These are phyloP conservation scores for Russula brevipes DNA, from an alignment of 768 basidiomycete genomes.

Conservation along the genomic window DNA sequence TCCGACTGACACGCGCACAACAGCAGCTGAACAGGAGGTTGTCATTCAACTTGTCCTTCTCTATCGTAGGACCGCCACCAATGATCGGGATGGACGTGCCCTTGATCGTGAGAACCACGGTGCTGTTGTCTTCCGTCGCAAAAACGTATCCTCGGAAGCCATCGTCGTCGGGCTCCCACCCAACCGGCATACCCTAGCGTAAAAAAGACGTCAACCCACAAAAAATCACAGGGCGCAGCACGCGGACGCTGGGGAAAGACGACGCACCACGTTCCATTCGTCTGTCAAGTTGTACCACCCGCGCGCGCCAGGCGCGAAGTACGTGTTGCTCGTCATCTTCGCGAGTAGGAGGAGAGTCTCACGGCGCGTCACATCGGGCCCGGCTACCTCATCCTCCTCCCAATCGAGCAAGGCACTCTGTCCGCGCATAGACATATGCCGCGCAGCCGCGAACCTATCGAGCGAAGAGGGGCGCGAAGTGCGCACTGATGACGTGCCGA, in stretches of 20 bases:
- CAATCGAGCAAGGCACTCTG: slow-evolving; percentile 49
- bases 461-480: slow-evolving; percentile 7
- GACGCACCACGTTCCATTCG: slow-evolving; percentile 54
- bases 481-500: slow-evolving; percentile 2
- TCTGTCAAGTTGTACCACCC: slow-evolving; percentile 75
- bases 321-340: slow-evolving; percentile 95
- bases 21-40: slow-evolving; percentile 94
- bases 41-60: slow-evolving; percentile 92
- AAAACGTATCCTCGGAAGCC: slow-evolving; percentile 94
- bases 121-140: slow-evolving; percentile 73
- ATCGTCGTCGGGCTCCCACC: slow-evolving; percentile 85
- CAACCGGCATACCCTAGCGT: slow-evolving; percentile 63
- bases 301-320: slow-evolving; percentile 53
- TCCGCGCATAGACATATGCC: slow-evolving; percentile 32
- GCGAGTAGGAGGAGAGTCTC: slow-evolving; percentile 77
- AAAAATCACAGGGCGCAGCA: not conserved
- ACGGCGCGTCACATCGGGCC: slow-evolving; percentile 71
- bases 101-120: slow-evolving; percentile 89
- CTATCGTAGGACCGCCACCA: slow-evolving; percentile 75
- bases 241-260: not conserved
- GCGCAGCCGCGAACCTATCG: slow-evolving; percentile 2
- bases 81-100: slow-evolving; percentile 79
- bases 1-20: slow-evolving; percentile 87
- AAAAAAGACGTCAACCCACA: not conserved
- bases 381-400: slow-evolving; percentile 68